Base-by-base conservation (phyloP, 352 stramenopile species). In the Pythium brassicae region DNA sequence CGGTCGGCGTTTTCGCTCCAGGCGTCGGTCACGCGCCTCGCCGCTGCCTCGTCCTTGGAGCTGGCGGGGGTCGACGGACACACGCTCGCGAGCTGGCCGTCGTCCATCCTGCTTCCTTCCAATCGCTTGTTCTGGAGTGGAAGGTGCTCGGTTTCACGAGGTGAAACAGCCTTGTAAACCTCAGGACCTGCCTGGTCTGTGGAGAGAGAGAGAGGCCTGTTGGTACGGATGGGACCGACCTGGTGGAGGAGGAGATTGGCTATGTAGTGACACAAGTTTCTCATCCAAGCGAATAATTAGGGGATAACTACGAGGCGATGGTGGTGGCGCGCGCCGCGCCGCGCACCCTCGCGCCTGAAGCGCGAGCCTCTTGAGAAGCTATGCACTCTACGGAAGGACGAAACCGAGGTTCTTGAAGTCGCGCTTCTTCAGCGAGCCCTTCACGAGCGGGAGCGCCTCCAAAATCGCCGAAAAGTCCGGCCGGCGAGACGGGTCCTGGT, bases 361-460 rank as follows among this genome's bases (percentile, higher is more conserved):
- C 46, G 20, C 4, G 12, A 22, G 25, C 46, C 19, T 34, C 51
- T 54, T 14, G 25, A 46, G 45, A 12, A 52, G 46, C n/a, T 45
- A 47, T 55, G 19, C 17, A 58, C 26, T 60, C 55, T 61, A 74
- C 20, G 70, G 70, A n/a, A 78, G 55, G 34, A 58, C 45, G 46
- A 94, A 92, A 46, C 83, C 73, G 62, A 92, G 74, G 61, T 91
- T 88, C 75, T 92, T 90, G 57, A 88, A 91, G 52, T 94, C 84
- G 50, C 83, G 80, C 66, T 92, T 92, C 68, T 90, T 92, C 50
- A 94, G 62, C 45, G 83, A 89, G 32, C 65, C 67, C 52, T 91
- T 85, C 53, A 94, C 81, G n/a, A 90, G 59, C 25, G 84, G 82
- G 11, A 94, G 69, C 29, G 81, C 77, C 61, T 91, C 85, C 26